These are phyloP conservation scores for Graphilbum sp. DNA, from an alignment of 2,329 filamentous ascomycete species.

Conservation along the genomic window DNA sequence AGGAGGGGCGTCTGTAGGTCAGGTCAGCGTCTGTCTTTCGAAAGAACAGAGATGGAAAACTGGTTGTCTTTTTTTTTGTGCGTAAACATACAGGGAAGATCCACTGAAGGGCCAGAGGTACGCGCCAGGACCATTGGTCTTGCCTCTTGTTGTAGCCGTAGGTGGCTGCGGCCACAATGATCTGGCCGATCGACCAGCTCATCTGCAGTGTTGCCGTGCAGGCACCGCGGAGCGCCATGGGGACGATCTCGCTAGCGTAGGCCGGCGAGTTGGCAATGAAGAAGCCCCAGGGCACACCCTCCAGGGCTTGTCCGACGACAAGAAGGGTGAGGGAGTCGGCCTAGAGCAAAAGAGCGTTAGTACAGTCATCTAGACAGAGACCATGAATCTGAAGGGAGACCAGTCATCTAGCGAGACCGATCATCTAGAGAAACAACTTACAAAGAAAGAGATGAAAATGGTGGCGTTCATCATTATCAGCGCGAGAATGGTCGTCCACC, in stretches of 20 bases:
- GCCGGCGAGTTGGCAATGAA: conserved; percentile 50
- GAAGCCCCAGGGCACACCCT: conserved; percentile 48
- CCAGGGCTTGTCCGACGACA: conserved; percentile 38
- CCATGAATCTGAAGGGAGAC: too few species aligned
- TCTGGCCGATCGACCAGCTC: conserved; percentile 47
- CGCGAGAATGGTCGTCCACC: conserved; percentile 35
- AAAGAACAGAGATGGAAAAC: too few species aligned
- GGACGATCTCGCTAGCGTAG: conserved; percentile 45
- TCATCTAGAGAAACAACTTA: too few species aligned
- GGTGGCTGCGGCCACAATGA: conserved; percentile 41
- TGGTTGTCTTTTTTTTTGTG: too few species aligned
- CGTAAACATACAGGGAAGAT: conserved; percentile 36
- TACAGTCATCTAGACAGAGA: too few species aligned
- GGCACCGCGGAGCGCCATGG: conserved; percentile 37
- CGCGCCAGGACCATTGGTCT: conserved; percentile 23
- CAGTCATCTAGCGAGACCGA: too few species aligned
- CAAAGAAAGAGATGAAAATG: conserved; percentile 36
- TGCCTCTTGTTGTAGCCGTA: conserved; percentile 30
- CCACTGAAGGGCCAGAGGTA: conserved; percentile 40
- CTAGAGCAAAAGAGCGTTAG: conserved; percentile 27
- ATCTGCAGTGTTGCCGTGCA: conserved; percentile 48
- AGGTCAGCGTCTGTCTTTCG: not conserved
- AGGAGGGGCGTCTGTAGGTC: conserved; percentile 21
- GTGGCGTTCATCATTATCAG: conserved; percentile 41
- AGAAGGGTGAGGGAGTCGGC: conserved; percentile 14